Evolutionary conservation across 257 asterid genomes (phyloP).

Genomic region (Nicotiana tabacum): DNA sequence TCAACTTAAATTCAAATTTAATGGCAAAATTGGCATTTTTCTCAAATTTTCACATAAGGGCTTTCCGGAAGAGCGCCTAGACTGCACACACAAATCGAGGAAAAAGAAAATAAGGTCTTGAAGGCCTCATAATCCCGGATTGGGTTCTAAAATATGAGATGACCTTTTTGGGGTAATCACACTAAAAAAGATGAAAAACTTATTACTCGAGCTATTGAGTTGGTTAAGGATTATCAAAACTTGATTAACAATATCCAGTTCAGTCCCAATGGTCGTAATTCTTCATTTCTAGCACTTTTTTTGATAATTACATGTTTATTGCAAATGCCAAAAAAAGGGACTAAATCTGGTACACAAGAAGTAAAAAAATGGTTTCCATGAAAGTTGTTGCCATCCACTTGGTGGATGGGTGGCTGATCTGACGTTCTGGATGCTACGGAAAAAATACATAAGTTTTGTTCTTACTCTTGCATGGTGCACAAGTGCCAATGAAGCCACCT

Average conservation of each 20-base stretch:
- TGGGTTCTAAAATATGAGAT: too few relatives aligned
- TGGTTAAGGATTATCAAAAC: slow-evolving; percentile 70
- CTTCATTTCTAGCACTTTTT: neutral
- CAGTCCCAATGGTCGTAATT: slow-evolving; percentile 15
- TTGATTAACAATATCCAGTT: slow-evolving; percentile 95
- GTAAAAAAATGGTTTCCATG: neutral
- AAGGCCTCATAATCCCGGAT: too few relatives aligned
- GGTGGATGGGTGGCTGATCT: neutral
- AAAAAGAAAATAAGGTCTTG: too few relatives aligned
- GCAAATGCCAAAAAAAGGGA: neutral
- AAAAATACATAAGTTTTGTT: neutral
- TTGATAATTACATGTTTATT: neutral
- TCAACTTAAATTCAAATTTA: too few relatives aligned
- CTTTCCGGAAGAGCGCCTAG: too few relatives aligned
- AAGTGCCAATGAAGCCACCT: neutral
- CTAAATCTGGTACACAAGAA: neutral
- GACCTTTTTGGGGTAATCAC: too few relatives aligned
- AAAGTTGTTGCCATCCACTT: neutral
- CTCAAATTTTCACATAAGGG: too few relatives aligned
- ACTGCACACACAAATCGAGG: too few relatives aligned
- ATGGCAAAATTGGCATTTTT: too few relatives aligned
- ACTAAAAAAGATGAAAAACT: slow-evolving; percentile 61
- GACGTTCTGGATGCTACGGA: neutral
- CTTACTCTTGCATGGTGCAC: neutral
- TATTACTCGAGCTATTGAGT: slow-evolving; percentile 54